Conservation (phyloP, 2,329 filamentous ascomycete species). For the Tympanopsis confertula region DNA sequence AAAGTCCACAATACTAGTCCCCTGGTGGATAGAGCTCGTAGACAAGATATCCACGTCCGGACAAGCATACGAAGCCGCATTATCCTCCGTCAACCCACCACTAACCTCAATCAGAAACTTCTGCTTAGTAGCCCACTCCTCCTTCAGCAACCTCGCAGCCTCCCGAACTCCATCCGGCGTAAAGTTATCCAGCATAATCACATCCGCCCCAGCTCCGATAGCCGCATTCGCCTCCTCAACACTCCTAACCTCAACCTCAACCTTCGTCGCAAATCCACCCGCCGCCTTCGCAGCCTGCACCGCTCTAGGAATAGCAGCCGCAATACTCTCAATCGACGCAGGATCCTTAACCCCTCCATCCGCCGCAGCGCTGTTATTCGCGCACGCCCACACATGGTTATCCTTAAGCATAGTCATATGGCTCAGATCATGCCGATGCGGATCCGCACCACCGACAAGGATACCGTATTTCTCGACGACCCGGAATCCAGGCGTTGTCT, state of each 20-base stretch:
- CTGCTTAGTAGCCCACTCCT: conserved; percentile 31
- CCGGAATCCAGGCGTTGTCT: conserved; percentile 55
- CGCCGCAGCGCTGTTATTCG: conserved; percentile 11
- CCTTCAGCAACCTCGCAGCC: conserved; percentile 42
- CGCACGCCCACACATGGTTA: conserved; percentile 54
- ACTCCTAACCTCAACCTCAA: conserved; percentile 53
- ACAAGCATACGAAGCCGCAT: conserved; percentile 44
- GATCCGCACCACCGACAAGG: conserved; percentile 51
- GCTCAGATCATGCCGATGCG: conserved; percentile 50
- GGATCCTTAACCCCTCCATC: conserved; percentile 9
- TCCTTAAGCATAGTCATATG: conserved; percentile 62
- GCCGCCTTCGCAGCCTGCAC: conserved; percentile 49
- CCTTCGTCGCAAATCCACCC: conserved; percentile 51
- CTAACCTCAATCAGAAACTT: conserved; percentile 49
- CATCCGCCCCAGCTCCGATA: conserved; percentile 50
- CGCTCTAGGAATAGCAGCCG: conserved; percentile 44
- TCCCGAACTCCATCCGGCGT: conserved; percentile 40
- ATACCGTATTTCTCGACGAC: conserved; percentile 60
- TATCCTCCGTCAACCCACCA: conserved; percentile 50
- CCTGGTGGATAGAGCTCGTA: conserved; percentile 56
- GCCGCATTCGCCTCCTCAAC: conserved; percentile 51
- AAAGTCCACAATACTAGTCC: conserved; percentile 53
- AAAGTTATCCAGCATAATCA: conserved; percentile 60
- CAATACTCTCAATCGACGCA: conserved; percentile 14
- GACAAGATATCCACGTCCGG: conserved; percentile 53